Percentiles rank a stretch among this genome's conserved stretches.
These are phyloP conservation scores for Leishmania aethiopica DNA, from an alignment of 208 protist genomes.

Conservation along the genomic window DNA sequence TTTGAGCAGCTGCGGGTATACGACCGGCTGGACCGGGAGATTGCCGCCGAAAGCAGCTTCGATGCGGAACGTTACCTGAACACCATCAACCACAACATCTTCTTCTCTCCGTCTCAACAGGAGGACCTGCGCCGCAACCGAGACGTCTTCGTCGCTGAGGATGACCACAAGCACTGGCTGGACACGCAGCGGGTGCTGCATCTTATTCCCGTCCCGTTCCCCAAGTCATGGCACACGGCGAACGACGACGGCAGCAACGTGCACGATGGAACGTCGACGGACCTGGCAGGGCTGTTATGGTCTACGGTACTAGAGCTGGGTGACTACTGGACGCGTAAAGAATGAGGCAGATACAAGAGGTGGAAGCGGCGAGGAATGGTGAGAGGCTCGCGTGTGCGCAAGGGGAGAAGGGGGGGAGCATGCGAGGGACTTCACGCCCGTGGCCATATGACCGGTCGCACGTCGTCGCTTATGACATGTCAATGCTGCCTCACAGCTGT, in stretches of 20 bases:
- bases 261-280: conserved; percentile 51
- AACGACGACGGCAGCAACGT: conserved; percentile 54
- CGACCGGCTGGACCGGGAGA: neutral
- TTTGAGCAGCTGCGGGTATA: conserved; percentile 5
- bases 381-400: neutral
- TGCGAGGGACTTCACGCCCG: neutral
- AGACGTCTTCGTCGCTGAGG: conserved; percentile 28
- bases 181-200: conserved; percentile 73
- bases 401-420: neutral
- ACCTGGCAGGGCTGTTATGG: conserved; percentile 49
- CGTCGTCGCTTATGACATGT: neutral
- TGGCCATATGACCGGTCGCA: neutral
- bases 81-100: conserved; percentile 19
- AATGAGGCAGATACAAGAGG: neutral
- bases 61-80: conserved; percentile 2
- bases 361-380: neutral
- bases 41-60: conserved; percentile 8
- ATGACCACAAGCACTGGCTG: conserved; percentile 88
- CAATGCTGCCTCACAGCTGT: neutral
- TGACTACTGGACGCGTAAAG: conserved; percentile 36
- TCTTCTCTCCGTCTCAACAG: conserved; percentile 15
- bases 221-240: conserved; percentile 60
- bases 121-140: neutral
- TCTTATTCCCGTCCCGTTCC: conserved; percentile 75
- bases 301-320: conserved; percentile 44